Percentiles rank a stretch among this genome's conserved stretches.
These are phyloP conservation scores for Eustoma russellianum DNA, from an alignment of 257 asterid species.

Conservation along the genomic window DNA sequence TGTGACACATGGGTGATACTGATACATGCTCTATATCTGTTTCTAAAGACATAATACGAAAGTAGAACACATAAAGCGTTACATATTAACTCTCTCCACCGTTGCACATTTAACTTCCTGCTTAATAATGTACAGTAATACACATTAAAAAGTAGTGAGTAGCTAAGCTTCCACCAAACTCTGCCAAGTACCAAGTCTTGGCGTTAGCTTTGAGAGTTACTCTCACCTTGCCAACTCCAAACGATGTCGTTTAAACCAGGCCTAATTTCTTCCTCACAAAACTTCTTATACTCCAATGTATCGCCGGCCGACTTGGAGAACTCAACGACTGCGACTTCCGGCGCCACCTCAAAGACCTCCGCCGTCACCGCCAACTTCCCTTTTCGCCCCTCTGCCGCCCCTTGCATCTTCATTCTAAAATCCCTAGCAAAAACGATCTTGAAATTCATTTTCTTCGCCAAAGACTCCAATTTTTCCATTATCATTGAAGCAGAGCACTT, in stretches of 20 bases:
- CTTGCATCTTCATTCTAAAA: constrained; percentile 28
- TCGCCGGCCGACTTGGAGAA: constrained; percentile 54
- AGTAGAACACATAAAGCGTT: too few relatives aligned
- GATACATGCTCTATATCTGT: too few relatives aligned
- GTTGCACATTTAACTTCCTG: too few relatives aligned
- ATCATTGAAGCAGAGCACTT: constrained; percentile 25
- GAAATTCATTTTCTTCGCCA: constrained; percentile 35
- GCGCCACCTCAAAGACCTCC: constrained; percentile 57
- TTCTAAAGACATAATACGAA: too few relatives aligned
- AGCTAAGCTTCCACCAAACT: too few relatives aligned
- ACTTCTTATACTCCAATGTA: constrained; percentile 46
- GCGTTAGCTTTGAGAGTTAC: neutral
- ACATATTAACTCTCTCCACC: too few relatives aligned
- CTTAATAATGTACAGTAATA: too few relatives aligned
- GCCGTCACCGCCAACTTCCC: constrained; percentile 41
- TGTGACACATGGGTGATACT: too few relatives aligned
- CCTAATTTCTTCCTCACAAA: constrained; percentile 50
- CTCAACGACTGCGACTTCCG: constrained; percentile 60
- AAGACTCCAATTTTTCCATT: constrained; percentile 23
- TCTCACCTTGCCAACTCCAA: constrained; percentile 47
- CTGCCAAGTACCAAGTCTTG: too few relatives aligned
- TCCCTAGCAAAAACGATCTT: constrained; percentile 28
- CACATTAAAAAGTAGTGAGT: too few relatives aligned
- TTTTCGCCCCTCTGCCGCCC: constrained; percentile 39
- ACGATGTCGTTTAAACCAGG: constrained; percentile 54